Base-by-base conservation (phyloP, 352 stramenopile species). In the Phytopythium mirpurense region DNA sequence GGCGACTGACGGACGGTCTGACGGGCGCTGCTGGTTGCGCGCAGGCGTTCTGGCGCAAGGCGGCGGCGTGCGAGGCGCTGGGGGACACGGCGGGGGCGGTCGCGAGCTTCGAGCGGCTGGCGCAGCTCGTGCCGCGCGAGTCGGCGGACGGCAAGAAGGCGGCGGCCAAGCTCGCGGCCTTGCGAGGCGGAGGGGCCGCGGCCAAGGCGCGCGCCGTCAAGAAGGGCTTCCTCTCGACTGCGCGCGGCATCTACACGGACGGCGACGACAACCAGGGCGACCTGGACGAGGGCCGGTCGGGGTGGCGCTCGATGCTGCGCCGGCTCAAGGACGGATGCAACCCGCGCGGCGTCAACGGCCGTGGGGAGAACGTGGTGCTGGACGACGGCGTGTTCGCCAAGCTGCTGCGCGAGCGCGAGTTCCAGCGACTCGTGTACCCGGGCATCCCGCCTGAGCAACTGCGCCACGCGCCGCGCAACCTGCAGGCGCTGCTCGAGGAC, bases 341-440 rank as follows among this genome's bases (percentile, higher is more conserved):
- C 35, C 54, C 54, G 6, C 44, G 59, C 1, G 81, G 81, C 11
- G 56, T 82, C 16, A 89, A 90, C 51, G 68, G 66, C 40, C 67
- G 49, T 18, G 78, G 78, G 27, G 63, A 88, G 53, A 62, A 57
- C 31, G 77, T 88, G 6, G 79, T 88, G 34, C 54, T 94, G 35
- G 74, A 87, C 26, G 76, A 96, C 50, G 85, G 84, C 2, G 70
- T 95, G 3, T 95, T 96, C 56, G 74, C 70, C 11, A 82, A 83
- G 38, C 59, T 96, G n/a, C 50, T 90, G 41, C 46, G 81, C 14
- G 63, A 87, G 48, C 24, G 63, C 21, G 79, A 83, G 29, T 96
- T 96, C 53, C 79, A 92, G 56, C 52, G 63, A 21, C 68, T 94
- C 12, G 72, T 96, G 16, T 95, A 93, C 50, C 83, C 84, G 1